Conservation (phyloP, 2,329 filamentous ascomycete species). For the Fusarium armeniacum region DNA sequence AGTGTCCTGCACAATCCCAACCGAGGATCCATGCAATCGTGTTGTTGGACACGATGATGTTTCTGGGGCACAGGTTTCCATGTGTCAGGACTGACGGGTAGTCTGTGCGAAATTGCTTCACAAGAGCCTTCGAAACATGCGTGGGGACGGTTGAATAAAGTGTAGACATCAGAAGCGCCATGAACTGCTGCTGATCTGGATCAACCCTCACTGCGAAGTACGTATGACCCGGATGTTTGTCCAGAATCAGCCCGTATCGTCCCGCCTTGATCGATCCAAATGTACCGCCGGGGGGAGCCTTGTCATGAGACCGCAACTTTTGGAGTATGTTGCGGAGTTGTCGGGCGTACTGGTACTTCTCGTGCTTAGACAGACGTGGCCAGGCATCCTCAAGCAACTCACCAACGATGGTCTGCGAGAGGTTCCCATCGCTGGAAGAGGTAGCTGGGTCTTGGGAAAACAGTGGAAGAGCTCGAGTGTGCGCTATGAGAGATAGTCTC, state of each 20-base stretch:
- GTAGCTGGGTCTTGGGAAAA: slow-evolving; percentile 14
- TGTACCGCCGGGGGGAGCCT: background rate
- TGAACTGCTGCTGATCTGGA: slow-evolving; percentile 39
- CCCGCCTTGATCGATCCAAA: slow-evolving; percentile 45
- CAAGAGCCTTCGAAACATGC: slow-evolving; percentile 41
- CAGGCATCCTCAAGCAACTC: slow-evolving; percentile 51
- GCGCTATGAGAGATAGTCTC: slow-evolving; percentile 19
- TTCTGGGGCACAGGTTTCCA: slow-evolving; percentile 48
- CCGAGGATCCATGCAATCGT: slow-evolving; percentile 49
- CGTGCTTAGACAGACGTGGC: slow-evolving; percentile 36
- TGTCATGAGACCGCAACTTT: slow-evolving; percentile 37
- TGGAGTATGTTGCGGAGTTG: slow-evolving; percentile 50
- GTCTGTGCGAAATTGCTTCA: slow-evolving; percentile 36
- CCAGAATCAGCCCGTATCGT: slow-evolving; percentile 47
- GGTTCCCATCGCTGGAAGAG: slow-evolving; percentile 8
- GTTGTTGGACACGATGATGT: slow-evolving; percentile 49
- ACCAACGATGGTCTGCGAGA: slow-evolving; percentile 39
- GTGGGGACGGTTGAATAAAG: slow-evolving; percentile 47
- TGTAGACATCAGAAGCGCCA: slow-evolving; percentile 49
- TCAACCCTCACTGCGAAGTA: slow-evolving; percentile 49
- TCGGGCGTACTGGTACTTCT: slow-evolving; percentile 46
- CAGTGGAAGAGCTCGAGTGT: slow-evolving; percentile 35
- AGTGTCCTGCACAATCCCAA: slow-evolving; percentile 53
- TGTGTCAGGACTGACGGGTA: slow-evolving; percentile 46
- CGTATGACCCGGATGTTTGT: slow-evolving; percentile 49